Percentiles rank a stretch among this genome's conserved stretches.
Conservation (phyloP, 1,284 basidiomycete species). For the Chiua sp. region DNA sequence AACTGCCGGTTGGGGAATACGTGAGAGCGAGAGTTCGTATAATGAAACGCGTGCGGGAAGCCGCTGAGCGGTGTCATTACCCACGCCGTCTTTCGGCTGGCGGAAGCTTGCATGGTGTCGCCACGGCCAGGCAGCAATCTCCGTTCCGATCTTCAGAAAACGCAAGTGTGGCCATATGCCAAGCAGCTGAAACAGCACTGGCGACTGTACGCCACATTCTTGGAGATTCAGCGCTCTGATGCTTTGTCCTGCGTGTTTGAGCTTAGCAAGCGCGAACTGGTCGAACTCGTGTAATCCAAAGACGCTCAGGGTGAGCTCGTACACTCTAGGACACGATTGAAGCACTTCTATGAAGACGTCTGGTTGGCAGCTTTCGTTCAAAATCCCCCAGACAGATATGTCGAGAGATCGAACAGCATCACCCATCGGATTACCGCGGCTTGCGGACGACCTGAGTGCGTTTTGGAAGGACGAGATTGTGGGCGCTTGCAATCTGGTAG, state of each 20-base stretch:
- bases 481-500: constrained; percentile 18
- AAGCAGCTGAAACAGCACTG: constrained; percentile 50
- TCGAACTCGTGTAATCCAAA: constrained; percentile 39
- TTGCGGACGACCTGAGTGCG: constrained; percentile 23
- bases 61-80: neutral
- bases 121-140: constrained; percentile 43
- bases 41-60: constrained; percentile 27
- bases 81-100: neutral
- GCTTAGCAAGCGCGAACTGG: constrained; percentile 25
- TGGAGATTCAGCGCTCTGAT: constrained; percentile 47
- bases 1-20: constrained; percentile 38
- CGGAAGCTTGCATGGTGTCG: constrained; percentile 6
- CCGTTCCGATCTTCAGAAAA: constrained; percentile 47
- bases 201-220: constrained; percentile 48
- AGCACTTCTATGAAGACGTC: constrained; percentile 35
- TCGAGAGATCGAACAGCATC: constrained; percentile 29
- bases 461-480: constrained; percentile 15
- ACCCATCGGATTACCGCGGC: constrained; percentile 16
- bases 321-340: constrained; percentile 40
- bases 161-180: constrained; percentile 43
- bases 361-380: constrained; percentile 14
- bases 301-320: constrained; percentile 42
- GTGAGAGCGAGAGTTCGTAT: constrained; percentile 48
- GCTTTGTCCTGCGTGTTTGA: constrained; percentile 28
- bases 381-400: constrained; percentile 19